Evolutionary conservation across 805 yeast genomes (phyloP).

Genomic region (Nakazawaea anatomiae): DNA sequence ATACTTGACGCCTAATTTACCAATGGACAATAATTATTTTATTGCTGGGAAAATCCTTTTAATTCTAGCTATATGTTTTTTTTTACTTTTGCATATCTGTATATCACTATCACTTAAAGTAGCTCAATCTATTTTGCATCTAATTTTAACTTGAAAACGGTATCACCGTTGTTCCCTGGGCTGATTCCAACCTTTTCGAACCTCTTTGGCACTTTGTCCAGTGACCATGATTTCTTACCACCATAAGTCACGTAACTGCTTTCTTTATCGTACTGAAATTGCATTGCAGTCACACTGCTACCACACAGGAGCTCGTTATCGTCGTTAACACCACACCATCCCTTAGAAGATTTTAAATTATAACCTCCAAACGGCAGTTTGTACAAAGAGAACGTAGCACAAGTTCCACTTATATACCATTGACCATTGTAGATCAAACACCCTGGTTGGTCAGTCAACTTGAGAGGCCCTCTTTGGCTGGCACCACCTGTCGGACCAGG

Average conservation of each 20-base stretch:
- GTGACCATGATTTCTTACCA: slow-evolving; percentile 58
- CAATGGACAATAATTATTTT: too few species aligned
- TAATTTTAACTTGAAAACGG: slow-evolving; percentile 6
- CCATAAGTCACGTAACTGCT: slow-evolving; percentile 50
- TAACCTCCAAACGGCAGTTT: slow-evolving; percentile 71
- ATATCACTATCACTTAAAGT: neutral
- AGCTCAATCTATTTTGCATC: neutral
- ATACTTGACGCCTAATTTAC: neutral
- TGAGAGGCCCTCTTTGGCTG: slow-evolving; percentile 38
- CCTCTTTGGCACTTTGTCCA: slow-evolving; percentile 36
- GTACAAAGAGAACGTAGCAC: slow-evolving; percentile 65
- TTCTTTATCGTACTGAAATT: slow-evolving; percentile 49
- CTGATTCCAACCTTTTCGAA: slow-evolving; percentile 42
- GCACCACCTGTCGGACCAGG: slow-evolving; percentile 28
- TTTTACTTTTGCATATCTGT: neutral
- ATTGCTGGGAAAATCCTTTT: neutral
- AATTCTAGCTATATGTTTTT: neutral
- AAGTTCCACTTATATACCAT: slow-evolving; percentile 78
- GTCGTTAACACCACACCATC: slow-evolving; percentile 55
- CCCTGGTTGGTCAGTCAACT: slow-evolving; percentile 49
- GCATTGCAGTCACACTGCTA: slow-evolving; percentile 34
- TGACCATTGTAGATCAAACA: slow-evolving; percentile 83
- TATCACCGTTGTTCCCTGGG: slow-evolving; percentile 35
- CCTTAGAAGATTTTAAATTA: slow-evolving; percentile 61
- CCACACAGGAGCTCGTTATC: slow-evolving; percentile 25